These are phyloP conservation scores for Magnusiomyces sp. DNA, from an alignment of 1,139 yeast species.

Conservation along the genomic window DNA sequence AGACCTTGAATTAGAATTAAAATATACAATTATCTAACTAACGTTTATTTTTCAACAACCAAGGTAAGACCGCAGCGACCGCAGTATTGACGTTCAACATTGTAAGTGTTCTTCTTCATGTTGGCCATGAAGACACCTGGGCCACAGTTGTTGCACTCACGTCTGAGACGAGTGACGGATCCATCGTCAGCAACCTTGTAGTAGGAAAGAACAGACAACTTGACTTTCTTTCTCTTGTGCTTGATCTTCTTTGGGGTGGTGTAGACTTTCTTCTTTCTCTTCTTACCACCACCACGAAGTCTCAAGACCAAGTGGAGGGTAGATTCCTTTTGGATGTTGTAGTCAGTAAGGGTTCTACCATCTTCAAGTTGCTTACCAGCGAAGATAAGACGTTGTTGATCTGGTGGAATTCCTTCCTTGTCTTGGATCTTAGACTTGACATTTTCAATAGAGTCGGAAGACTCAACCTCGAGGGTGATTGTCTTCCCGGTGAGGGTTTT, in stretches of 20 bases:
- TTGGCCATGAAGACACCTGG: constrained; percentile 99
- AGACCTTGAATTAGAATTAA: neutral
- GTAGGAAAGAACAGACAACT: constrained; percentile 98
- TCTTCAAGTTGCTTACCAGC: constrained; percentile 99
- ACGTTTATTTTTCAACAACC: neutral
- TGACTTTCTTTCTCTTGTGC: constrained; percentile 99
- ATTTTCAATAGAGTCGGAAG: constrained; percentile 98
- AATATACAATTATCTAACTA: neutral
- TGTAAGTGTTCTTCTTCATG: constrained; percentile 93
- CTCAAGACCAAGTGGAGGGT: constrained; percentile 95
- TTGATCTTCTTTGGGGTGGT: constrained; percentile 99
- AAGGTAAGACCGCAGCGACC: constrained; percentile 98
- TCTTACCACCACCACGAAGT: constrained; percentile 99
- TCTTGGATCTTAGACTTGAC: constrained; percentile 99
- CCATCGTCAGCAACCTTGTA: constrained; percentile 99
- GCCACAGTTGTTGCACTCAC: constrained; percentile 98
- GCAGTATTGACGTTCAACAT: constrained; percentile 98
- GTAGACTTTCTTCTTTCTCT: constrained; percentile 99
- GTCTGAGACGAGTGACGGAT: constrained; percentile 96
- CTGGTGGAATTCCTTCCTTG: constrained; percentile 99
- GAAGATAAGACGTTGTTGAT: constrained; percentile 98
- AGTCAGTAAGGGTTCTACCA: constrained; percentile 97
- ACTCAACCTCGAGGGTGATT: constrained; percentile 97
- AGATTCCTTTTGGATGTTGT: constrained; percentile 99
- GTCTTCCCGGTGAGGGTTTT: constrained; percentile 99